phyloP scores from a whole-genome alignment of 2,329 filamentous ascomycete species.

The Hypomyces rosellus region DNA sequence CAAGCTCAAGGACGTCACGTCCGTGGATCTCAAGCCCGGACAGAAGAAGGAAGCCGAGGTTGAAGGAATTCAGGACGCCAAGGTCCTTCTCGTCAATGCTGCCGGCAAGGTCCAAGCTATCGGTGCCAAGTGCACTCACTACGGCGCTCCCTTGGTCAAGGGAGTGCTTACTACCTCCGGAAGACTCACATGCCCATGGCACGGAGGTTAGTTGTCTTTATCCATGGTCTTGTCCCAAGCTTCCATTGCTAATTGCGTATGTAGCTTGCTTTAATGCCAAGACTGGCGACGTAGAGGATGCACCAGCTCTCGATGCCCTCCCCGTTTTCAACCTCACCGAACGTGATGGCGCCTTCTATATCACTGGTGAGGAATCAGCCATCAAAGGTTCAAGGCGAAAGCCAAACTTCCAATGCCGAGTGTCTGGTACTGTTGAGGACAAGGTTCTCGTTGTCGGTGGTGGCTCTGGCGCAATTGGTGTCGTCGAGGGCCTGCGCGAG shows the following conservation, averaged over 20 bases:
- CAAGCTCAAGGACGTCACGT: slow-evolving; percentile 70
- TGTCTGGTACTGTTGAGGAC: slow-evolving; percentile 42
- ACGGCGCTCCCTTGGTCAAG: slow-evolving; percentile 81
- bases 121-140: slow-evolving; percentile 82
- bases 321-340: slow-evolving; percentile 75
- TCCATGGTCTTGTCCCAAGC: background rate
- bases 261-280: slow-evolving; percentile 84
- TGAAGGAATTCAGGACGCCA: slow-evolving; percentile 78
- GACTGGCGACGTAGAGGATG: slow-evolving; percentile 91
- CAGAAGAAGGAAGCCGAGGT: slow-evolving; percentile 88
- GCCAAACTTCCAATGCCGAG: slow-evolving; percentile 66
- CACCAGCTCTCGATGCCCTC: slow-evolving; percentile 82
- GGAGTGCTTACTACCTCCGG: slow-evolving; percentile 79
- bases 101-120: slow-evolving; percentile 72
- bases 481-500: slow-evolving; percentile 75
- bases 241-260: background rate
- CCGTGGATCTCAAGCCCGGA: slow-evolving; percentile 67
- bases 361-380: slow-evolving; percentile 69
- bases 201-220: slow-evolving; percentile 65
- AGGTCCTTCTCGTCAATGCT: slow-evolving; percentile 78
- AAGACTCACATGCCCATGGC: slow-evolving; percentile 89
- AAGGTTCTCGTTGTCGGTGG: slow-evolving; percentile 83
- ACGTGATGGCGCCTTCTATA: slow-evolving; percentile 76
- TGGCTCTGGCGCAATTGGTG: slow-evolving; percentile 76
- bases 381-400: slow-evolving; percentile 72